Evolutionary conservation across 495 filamentous ascomycete species (phyloP), one percentile per base, ranked within the genome.

Genomic region (Talaromyces ruber): DNA sequence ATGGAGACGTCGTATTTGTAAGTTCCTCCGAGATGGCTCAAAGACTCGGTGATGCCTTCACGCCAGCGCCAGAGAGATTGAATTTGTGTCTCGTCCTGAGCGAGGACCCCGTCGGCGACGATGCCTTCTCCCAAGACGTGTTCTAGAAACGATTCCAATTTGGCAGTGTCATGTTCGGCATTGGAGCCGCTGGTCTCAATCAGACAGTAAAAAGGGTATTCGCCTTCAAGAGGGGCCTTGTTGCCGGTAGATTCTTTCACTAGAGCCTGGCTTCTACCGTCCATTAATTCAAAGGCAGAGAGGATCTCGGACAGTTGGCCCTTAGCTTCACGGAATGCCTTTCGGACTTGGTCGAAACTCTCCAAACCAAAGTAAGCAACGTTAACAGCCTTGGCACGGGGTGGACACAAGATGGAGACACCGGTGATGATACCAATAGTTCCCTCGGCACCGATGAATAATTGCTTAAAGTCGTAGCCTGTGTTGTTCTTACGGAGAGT

Each of bases 1-100:
- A 98, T 95, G 16, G 94, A 98, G 6, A 98, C 81, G 70, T 98
- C 94, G 74, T 98, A 98, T 75, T 98, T 98, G 83, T 98, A 98
- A 26, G 92, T 92, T 8, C 93, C 94, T 29, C 94, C 94, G 75
- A 90, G 92, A 71, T 98, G 93, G 64, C 91, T 88, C 28, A 93
- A 72, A 25, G 83, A 82, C 75, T 98, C 94, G 0, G 95, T 84
- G 64, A 98, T 91, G 53, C 92, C 91, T 78, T 98, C 94, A 54
- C 94, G 85, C 85, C 91, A 97, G 63, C 86, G 81, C 94, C 94
- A 98, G 60, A 98, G 79, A 3, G 88, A 76, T 67, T 83, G 84
- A 65, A 90, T 80, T 72, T 98, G 95, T 11, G 93, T 95, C 78
- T 94, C 91, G 68, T 96, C 87, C 73, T 97, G 86, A 3, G 95